A percentile compares a stretch with the other conserved stretches of the same genome.
Evolutionary conservation across 768 basidiomycete genomes (phyloP).

Genomic region (Russula virescens): DNA sequence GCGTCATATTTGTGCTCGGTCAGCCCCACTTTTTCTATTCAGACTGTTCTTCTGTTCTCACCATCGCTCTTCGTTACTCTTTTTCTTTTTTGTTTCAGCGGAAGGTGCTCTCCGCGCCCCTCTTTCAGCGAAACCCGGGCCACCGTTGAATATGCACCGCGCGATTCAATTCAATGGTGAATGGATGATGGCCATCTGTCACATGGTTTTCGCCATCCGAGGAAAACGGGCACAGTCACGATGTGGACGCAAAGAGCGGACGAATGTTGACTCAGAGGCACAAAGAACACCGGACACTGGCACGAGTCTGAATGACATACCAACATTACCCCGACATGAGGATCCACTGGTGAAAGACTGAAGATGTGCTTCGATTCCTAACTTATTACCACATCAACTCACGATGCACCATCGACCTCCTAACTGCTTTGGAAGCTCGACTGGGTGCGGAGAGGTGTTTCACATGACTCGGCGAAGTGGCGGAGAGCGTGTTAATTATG

Average conservation of each 20-base stretch:
- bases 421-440: too few species aligned
- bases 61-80: background rate
- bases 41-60: background rate
- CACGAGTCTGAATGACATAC: background rate
- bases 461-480: too few species aligned
- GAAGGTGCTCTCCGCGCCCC: conserved; percentile 64
- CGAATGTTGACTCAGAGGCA: too few species aligned
- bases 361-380: too few species aligned
- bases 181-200: conserved; percentile 38
- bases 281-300: background rate
- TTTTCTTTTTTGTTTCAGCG: background rate
- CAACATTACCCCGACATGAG: background rate
- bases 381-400: too few species aligned
- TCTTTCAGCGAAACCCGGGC: conserved; percentile 48
- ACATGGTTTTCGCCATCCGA: conserved; percentile 44
- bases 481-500: too few species aligned
- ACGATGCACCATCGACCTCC: too few species aligned
- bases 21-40: background rate
- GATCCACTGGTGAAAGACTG: background rate
- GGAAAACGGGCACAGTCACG: conserved; percentile 53
- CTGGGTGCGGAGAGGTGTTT: too few species aligned
- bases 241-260: too few species aligned
- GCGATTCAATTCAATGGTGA: conserved; percentile 63
- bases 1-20: background rate
- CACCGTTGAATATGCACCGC: conserved; percentile 68